These are phyloP conservation scores for Aspergillus sp. DNA, from an alignment of 2,329 filamentous ascomycete genomes.

Conservation along the genomic window DNA sequence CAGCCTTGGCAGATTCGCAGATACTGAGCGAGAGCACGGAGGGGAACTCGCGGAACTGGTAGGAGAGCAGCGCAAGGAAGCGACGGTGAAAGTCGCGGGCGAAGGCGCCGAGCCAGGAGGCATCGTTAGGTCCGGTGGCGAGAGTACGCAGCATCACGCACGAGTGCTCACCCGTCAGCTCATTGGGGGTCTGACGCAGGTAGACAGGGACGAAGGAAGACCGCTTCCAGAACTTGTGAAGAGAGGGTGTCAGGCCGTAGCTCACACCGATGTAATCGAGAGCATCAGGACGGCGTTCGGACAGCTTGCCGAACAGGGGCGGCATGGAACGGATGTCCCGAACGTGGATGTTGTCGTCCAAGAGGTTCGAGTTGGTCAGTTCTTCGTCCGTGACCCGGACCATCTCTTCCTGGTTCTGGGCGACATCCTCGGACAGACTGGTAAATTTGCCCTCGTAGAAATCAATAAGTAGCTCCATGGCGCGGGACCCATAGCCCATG, in stretches of 20 bases:
- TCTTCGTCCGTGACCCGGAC: slow-evolving; percentile 79
- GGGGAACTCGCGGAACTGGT: slow-evolving; percentile 83
- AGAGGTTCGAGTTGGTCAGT: slow-evolving; percentile 70
- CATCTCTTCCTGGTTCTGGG: slow-evolving; percentile 57
- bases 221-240: slow-evolving; percentile 98
- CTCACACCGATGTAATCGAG: slow-evolving; percentile 95
- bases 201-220: slow-evolving; percentile 85
- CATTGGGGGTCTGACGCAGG: slow-evolving; percentile 90
- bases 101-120: slow-evolving; percentile 85
- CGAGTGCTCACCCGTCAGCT: slow-evolving; percentile 94
- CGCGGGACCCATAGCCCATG: slow-evolving; percentile 92
- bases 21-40: slow-evolving; percentile 79
- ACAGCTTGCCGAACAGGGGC: slow-evolving; percentile 83
- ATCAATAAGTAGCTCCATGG: slow-evolving; percentile 80
- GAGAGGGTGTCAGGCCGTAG: slow-evolving; percentile 80
- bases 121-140: slow-evolving; percentile 59
- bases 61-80: slow-evolving; percentile 87
- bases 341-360: slow-evolving; percentile 85
- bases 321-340: slow-evolving; percentile 90
- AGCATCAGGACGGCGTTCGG: slow-evolving; percentile 73
- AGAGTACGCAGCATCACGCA: slow-evolving; percentile 94
- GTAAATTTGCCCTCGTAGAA: slow-evolving; percentile 95
- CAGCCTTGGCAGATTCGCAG: slow-evolving; percentile 76
- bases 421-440: slow-evolving; percentile 71
- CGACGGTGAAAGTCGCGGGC: slow-evolving; percentile 89